These are phyloP conservation scores for Chionographis japonica DNA, from an alignment of 106 monocot species.

Conservation along the genomic window DNA sequence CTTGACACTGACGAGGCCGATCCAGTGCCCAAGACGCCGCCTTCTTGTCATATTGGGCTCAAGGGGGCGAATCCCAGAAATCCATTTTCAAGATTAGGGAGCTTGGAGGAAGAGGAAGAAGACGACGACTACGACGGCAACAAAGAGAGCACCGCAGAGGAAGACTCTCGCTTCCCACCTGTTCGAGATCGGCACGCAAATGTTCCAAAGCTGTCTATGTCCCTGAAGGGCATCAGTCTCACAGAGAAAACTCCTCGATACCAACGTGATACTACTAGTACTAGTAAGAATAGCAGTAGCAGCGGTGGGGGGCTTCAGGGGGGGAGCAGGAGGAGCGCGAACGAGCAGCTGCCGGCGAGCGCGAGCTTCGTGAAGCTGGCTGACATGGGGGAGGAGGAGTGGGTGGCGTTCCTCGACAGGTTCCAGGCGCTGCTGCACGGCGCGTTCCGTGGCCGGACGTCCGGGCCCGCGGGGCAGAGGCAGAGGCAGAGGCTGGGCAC, in stretches of 20 bases:
- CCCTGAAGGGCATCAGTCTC: constrained; percentile 41
- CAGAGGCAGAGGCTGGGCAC: constrained; percentile 58
- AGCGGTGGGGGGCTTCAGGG: constrained; percentile 4
- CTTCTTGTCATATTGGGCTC: constrained; percentile 21
- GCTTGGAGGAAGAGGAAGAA: constrained; percentile 57
- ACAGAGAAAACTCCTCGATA: constrained; percentile 22
- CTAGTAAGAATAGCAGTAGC: constrained; percentile 7
- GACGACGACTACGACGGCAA: constrained; percentile 19
- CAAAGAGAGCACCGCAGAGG: not conserved
- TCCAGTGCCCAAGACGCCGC: constrained; percentile 12
- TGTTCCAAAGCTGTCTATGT: constrained; percentile 43
- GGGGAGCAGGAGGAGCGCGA: constrained; percentile 38
- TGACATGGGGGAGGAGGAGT: constrained; percentile 57
- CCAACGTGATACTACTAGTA: not conserved
- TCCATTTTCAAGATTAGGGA: constrained; percentile 65
- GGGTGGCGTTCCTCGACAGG: constrained; percentile 50
- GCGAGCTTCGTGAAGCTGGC: constrained; percentile 56
- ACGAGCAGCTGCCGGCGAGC: constrained; percentile 40
- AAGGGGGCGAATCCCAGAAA: constrained; percentile 27
- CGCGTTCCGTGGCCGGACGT: constrained; percentile 33
- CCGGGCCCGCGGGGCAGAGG: constrained; percentile 19
- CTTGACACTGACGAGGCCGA: constrained; percentile 48
- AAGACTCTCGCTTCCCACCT: not conserved
- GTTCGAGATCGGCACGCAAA: constrained; percentile 11
- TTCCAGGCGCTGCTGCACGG: constrained; percentile 50